Evolutionary conservation across 306 rosid genomes (phyloP), one percentile per base, ranked within the genome.

Genomic region (Lupinus albus): DNA sequence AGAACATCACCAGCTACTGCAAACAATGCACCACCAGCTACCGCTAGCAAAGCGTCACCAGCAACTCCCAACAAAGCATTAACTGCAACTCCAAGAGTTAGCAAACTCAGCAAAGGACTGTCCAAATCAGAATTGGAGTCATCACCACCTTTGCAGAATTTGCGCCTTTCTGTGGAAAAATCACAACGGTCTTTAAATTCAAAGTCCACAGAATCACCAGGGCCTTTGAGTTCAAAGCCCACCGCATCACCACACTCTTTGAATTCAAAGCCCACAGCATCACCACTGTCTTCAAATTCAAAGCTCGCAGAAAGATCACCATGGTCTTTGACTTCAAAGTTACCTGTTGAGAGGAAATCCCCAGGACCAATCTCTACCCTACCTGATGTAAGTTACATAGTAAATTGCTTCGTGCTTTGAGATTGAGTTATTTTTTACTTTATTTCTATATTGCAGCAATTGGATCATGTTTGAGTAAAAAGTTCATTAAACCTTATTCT

Each of bases 71-170:
- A 25, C 30, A 25, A 25, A 73, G 67, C 88, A 50, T 79, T 96
- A 47, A 89, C 91, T 8, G 91, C 86, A 59, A 86, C 98, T 8
- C 97, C 98, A 7, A 85, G 91, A 76, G 87, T 83, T 36, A 83
- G 86, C 65, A 93, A 83, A 50, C 86, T 85, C 62, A 80, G 81
- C 78, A 81, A 81, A 75, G 89, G 91, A 76, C 66, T 71, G 14
- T 48, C 86, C 39, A 93, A 89, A 81, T 72, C 96, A 10, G 98
- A 89, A 14, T 61, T 91, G 17, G 93, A 86, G 42, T 80, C 89
- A 0, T 90, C 86, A 11, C 87, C 96, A 3, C 89, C 95, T 67
- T 59, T 87, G 81, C 98, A 74, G 41, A 86, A 65, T 70, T 84
- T 81, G 2, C 93, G 93, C 45, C 83, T 84, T 69, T 81, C 98